Evolutionary conservation across 345 rosid genomes (phyloP), one percentile per base, ranked within the genome.

Genomic region (Rhodomyrtus tomentosa): DNA sequence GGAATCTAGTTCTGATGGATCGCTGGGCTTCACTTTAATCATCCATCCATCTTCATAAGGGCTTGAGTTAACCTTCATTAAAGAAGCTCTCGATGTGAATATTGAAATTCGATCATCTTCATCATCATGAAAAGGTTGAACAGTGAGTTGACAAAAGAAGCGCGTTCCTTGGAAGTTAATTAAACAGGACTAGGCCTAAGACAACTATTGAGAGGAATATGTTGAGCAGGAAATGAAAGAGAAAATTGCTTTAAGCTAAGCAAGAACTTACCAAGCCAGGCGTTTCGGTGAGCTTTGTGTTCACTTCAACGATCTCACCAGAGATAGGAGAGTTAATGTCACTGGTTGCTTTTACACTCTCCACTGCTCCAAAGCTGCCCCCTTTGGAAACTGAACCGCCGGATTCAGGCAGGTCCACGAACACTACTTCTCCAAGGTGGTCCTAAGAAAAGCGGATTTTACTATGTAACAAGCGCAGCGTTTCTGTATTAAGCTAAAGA

Each of bases 41-140:
- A 97, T 94, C 99, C 98, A 97, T 83, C 99, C 99, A 40, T 89
- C 93, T 86, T 95, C 98, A 82, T 92, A 95, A 48, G 98, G 99
- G 89, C 98, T 95, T 68, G 95, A 86, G 87, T 95, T 97, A 32
- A 95, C 92, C 99, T 96, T 85, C 87, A 88, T 53, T 52, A 62
- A 10, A 74, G 76, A 52, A 82, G 25, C 56, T 81, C 79, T 48
- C 73, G 9, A 85, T 32, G 0, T 32, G 12, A 62, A 62, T 16
- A 62, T 62, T 2, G 76, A 62, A 68, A 68, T 68, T 62, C 38
- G 21, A 68, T 68, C 6, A 18, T 68, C 79, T 68, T 68, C 36
- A 18, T 68, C 45, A 68, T 36, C 45, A 68, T 1, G 25, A 68
- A 68, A 68, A 68, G 79, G 25, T 68, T 68, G 79, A 36, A 36